Percentiles rank a stretch among this genome's conserved stretches.
Evolutionary conservation across 306 rosid species (phyloP).

Genomic region (Potentilla sterilis): DNA sequence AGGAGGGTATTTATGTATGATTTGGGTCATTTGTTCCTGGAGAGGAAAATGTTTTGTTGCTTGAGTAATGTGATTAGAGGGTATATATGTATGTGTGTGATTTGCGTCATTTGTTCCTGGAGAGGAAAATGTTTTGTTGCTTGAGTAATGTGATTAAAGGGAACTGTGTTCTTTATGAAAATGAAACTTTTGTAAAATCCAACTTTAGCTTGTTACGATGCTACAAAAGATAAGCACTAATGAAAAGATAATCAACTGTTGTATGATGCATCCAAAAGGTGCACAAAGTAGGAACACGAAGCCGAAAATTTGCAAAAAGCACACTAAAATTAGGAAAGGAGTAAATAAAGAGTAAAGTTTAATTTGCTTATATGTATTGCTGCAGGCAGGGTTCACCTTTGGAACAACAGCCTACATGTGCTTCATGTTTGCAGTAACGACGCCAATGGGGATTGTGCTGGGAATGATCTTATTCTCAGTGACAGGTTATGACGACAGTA

Average conservation of each 20-base stretch:
- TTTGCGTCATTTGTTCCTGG: no score
- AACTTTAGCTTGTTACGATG: not conserved
- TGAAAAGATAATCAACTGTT: not conserved
- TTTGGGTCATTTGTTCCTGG: not conserved
- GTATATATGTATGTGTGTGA: no score
- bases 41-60: not conserved
- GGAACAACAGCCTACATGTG: slow-evolving; percentile 83
- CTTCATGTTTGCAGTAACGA: slow-evolving; percentile 91
- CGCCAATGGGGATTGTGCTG: slow-evolving; percentile 80
- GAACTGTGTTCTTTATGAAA: not conserved
- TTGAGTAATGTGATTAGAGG: not conserved
- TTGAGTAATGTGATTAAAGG: not conserved
- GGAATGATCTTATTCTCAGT: slow-evolving; percentile 74
- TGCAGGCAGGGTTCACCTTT: slow-evolving; percentile 78
- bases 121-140: not conserved
- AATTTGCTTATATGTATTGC: slow-evolving; percentile 19
- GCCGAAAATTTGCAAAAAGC: not conserved
- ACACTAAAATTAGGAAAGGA: not conserved
- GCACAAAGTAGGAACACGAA: not conserved
- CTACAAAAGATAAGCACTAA: not conserved
- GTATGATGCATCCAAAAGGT: not conserved
- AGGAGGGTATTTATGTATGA: no score
- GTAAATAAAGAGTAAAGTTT: not conserved
- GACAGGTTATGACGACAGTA: slow-evolving; percentile 83
- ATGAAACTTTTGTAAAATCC: not conserved